Conservation (phyloP, 352 stramenopile genomes). For the Phytophthora parvispora region DNA sequence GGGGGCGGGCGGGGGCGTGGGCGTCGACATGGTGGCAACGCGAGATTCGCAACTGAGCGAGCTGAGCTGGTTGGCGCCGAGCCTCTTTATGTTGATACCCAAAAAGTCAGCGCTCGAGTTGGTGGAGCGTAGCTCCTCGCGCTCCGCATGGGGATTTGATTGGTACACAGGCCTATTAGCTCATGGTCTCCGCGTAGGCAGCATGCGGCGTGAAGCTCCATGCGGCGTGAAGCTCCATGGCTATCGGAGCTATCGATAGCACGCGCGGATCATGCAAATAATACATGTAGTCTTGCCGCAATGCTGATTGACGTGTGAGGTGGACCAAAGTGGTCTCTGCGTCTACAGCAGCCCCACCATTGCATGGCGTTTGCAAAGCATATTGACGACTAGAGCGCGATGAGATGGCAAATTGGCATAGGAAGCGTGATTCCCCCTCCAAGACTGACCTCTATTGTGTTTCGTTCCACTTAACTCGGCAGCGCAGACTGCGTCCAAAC, state of each 20-base stretch:
- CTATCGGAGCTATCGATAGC: no score
- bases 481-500: conserved; percentile 36
- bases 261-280: no score
- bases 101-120: not conserved
- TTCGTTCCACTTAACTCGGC: conserved; percentile 36
- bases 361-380: not conserved
- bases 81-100: not conserved
- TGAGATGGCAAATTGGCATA: conserved; percentile 19
- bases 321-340: no score
- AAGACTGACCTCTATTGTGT: conserved; percentile 47
- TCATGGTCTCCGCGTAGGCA: not conserved
- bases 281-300: no score
- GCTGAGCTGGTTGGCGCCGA: not conserved
- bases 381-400: not conserved
- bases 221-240: not conserved
- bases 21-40: conserved; percentile 40
- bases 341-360: not conserved
- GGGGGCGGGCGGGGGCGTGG: conserved; percentile 33
- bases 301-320: not conserved
- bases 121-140: conserved; percentile 13
- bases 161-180: conserved; percentile 13
- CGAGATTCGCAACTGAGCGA: conserved; percentile 21
- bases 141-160: conserved; percentile 33
- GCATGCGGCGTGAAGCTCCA: not conserved
- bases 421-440: conserved; percentile 37